Conservation (phyloP, 257 asterid species). For the Cynanchum wilfordii region DNA sequence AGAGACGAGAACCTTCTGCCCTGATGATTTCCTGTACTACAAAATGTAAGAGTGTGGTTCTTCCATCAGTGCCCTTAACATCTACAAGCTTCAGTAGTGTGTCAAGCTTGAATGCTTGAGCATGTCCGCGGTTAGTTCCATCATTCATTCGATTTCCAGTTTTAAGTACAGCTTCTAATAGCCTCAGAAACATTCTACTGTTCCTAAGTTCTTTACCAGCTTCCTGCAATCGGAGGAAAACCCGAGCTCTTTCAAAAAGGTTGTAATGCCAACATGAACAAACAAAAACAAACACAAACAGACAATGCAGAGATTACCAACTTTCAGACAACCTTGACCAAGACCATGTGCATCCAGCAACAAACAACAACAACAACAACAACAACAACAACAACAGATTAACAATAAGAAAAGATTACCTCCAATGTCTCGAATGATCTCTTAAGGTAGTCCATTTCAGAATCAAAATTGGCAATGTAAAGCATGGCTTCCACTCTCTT, state of each 20-base stretch:
- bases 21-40: conserved; percentile 73
- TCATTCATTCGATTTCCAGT: conserved; percentile 78
- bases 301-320: background rate
- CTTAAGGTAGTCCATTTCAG: conserved; percentile 62
- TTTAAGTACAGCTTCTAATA: conserved; percentile 78
- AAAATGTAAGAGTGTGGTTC: conserved; percentile 73
- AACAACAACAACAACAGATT: background rate
- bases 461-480: conserved; percentile 58
- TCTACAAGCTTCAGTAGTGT: conserved; percentile 76
- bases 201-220: conserved; percentile 74
- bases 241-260: background rate
- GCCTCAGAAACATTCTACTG: conserved; percentile 70
- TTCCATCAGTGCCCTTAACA: conserved; percentile 72
- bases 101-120: conserved; percentile 79
- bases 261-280: no score
- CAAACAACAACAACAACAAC: no score
- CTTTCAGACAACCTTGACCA: background rate
- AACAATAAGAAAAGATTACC: conserved; percentile 35
- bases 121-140: conserved; percentile 81
- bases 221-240: conserved; percentile 33
- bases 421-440: conserved; percentile 64
- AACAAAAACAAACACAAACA: background rate
- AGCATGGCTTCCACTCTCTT: conserved; percentile 82
- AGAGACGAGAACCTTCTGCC: conserved; percentile 64
- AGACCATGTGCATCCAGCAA: background rate